Percentiles rank a stretch among this genome's conserved stretches.
Conservation (phyloP, 371 early-diverging fungal genomes). For the Zychaea mexicana region DNA sequence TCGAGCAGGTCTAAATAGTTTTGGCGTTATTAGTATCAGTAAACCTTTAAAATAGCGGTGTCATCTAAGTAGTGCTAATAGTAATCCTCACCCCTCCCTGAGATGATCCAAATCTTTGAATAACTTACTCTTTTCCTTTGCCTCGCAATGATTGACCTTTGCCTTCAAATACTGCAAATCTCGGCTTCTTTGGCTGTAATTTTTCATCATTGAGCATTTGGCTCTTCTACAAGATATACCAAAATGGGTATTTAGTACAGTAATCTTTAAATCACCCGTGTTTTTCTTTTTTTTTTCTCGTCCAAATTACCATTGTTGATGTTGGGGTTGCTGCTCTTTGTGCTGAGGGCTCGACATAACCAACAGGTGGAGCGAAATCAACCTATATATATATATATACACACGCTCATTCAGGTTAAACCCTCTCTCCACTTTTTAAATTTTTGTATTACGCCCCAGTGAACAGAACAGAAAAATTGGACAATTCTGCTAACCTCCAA, state of each 20-base stretch:
- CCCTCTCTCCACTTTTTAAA: no score
- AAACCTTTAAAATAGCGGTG: no score
- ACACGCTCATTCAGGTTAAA: no score
- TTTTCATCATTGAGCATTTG: slow-evolving; percentile 49
- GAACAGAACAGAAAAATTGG: neutral
- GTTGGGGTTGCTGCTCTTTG: slow-evolving; percentile 38
- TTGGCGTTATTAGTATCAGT: neutral
- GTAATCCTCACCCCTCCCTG: no score
- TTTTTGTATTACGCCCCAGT: neutral
- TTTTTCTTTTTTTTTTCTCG: neutral
- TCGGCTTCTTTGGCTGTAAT: slow-evolving; percentile 38
- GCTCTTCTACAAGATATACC: slow-evolving; percentile 43
- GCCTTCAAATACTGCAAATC: slow-evolving; percentile 42
- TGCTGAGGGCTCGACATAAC: slow-evolving; percentile 88
- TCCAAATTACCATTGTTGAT: slow-evolving; percentile 41
- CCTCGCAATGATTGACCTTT: slow-evolving; percentile 43
- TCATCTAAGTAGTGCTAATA: neutral
- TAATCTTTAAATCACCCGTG: no score
- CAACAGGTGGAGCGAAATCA: slow-evolving; percentile 98
- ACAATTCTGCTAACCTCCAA: slow-evolving; percentile 67
- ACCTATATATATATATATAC: slow-evolving; percentile 44
- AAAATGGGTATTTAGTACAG: no score
- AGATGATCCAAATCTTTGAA: no score
- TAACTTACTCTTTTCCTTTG: slow-evolving; percentile 42
- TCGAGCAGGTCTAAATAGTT: slow-evolving; percentile 10